A percentile compares a stretch with the other conserved stretches of the same genome.
These are phyloP conservation scores for Hirschfeldia incana DNA, from an alignment of 345 rosid genomes.

Conservation along the genomic window DNA sequence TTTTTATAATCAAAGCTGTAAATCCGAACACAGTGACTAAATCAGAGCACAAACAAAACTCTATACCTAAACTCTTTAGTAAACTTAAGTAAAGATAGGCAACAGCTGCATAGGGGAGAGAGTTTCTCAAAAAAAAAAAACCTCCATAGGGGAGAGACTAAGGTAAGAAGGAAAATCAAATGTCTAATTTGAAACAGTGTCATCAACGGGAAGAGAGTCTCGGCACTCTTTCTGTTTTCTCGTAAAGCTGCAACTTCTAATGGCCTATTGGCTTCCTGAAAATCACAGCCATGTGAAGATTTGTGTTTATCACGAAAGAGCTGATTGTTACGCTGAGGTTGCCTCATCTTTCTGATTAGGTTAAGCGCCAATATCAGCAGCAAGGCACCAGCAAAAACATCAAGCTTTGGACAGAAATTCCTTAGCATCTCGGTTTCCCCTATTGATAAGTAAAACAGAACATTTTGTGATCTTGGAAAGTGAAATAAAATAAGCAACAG, in stretches of 20 bases:
- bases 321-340: too few relatives aligned
- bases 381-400: too few relatives aligned
- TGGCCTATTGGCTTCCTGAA: conserved; percentile 81
- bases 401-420: too few relatives aligned
- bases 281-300: background rate
- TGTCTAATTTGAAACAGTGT: conserved; percentile 33
- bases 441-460: too few relatives aligned
- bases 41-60: conserved; percentile 20
- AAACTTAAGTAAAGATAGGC: background rate
- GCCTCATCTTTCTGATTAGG: too few relatives aligned
- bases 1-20: background rate
- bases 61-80: background rate
- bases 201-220: conserved; percentile 73
- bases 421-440: too few relatives aligned
- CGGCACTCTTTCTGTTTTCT: conserved; percentile 61
- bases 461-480: too few relatives aligned
- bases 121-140: too few relatives aligned
- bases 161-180: conserved; percentile 23
- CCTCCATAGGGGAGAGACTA: background rate
- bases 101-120: background rate
- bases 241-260: conserved; percentile 82
- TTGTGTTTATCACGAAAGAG: too few relatives aligned
- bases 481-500: too few relatives aligned
- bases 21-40: background rate
- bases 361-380: too few relatives aligned